These are phyloP conservation scores for Ophiobolus disseminans DNA, from an alignment of 2,329 filamentous ascomycete genomes.

Conservation along the genomic window DNA sequence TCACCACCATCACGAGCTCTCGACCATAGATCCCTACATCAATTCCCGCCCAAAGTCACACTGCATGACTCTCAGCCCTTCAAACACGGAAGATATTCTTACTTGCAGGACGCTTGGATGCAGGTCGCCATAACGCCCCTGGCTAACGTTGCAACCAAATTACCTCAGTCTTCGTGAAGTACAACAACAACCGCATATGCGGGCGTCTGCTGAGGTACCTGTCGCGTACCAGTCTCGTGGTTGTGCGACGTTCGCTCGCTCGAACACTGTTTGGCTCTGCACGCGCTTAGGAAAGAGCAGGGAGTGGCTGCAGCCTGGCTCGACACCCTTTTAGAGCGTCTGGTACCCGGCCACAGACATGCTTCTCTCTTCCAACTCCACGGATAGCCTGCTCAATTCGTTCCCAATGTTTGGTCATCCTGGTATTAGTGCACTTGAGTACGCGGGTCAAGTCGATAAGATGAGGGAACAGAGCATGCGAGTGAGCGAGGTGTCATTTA, in stretches of 20 bases:
- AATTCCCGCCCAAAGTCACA: slow-evolving; percentile 27
- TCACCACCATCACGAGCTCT: slow-evolving; percentile 27
- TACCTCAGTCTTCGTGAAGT: slow-evolving; percentile 23
- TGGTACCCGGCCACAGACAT: slow-evolving; percentile 19
- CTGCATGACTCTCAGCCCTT: slow-evolving; percentile 27
- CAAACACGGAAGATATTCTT: slow-evolving; percentile 18
- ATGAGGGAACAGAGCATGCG: slow-evolving; percentile 24
- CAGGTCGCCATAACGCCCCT: slow-evolving; percentile 22
- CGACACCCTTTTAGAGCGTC: slow-evolving; percentile 19
- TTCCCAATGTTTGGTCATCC: slow-evolving; percentile 45
- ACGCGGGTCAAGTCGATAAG: slow-evolving; percentile 29
- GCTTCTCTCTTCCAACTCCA: slow-evolving; percentile 25
- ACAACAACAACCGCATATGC: slow-evolving; percentile 27
- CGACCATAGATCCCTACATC: slow-evolving; percentile 23
- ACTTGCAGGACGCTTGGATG: slow-evolving; percentile 22
- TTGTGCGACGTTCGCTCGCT: slow-evolving; percentile 30
- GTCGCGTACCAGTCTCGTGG: slow-evolving; percentile 25
- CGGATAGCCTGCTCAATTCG: slow-evolving; percentile 28
- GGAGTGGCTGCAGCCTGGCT: slow-evolving; percentile 6
- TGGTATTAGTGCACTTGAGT: slow-evolving; percentile 43
- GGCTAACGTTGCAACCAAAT: slow-evolving; percentile 29
- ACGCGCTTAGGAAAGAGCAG: slow-evolving; percentile 1
- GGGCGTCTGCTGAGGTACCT: slow-evolving; percentile 25
- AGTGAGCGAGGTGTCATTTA: slow-evolving; percentile 24
- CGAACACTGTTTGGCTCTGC: slow-evolving; percentile 15